phyloP scores from a whole-genome alignment of 2,329 filamentous ascomycete species.

The Aureobasidium mangrovei region DNA sequence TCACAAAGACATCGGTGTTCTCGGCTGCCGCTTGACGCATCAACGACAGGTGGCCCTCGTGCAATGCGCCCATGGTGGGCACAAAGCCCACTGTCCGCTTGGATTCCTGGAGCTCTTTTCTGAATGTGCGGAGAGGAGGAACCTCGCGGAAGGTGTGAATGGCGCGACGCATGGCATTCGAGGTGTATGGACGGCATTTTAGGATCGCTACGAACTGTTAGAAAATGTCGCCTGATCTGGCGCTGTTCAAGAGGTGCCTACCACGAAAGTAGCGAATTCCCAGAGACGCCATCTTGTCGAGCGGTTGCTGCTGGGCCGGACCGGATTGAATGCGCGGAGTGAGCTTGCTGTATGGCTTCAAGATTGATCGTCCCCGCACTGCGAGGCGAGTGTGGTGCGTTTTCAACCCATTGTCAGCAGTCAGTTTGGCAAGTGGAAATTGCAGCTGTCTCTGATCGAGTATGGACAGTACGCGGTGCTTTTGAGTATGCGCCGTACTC shows the following conservation, averaged over 20 bases:
- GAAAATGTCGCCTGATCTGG: background rate
- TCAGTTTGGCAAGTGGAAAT: conserved; percentile 2
- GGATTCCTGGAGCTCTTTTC: conserved; percentile 55
- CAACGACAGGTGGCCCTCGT: conserved; percentile 79
- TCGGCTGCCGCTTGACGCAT: conserved; percentile 75
- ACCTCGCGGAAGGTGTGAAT: conserved; percentile 69
- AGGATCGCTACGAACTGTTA: background rate
- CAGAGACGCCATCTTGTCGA: background rate
- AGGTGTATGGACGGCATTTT: background rate
- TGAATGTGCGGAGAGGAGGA: conserved; percentile 59
- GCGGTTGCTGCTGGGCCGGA: background rate
- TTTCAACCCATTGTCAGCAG: conserved; percentile 8
- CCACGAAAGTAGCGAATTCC: background rate
- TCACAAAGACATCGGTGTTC: conserved; percentile 80
- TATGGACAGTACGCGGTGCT: conserved; percentile 11
- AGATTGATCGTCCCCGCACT: conserved; percentile 1
- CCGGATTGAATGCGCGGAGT: background rate
- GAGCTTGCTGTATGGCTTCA: background rate
- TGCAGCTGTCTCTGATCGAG: conserved; percentile 5
- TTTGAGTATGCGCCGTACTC: conserved; percentile 12
- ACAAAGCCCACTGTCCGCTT: conserved; percentile 75
- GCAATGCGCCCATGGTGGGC: conserved; percentile 96
- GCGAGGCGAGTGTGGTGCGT: background rate
- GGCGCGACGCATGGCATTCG: background rate
- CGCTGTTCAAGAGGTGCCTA: background rate